Base-by-base conservation (phyloP, 129 eudicot genomes). In the Centaurea solstitialis region DNA sequence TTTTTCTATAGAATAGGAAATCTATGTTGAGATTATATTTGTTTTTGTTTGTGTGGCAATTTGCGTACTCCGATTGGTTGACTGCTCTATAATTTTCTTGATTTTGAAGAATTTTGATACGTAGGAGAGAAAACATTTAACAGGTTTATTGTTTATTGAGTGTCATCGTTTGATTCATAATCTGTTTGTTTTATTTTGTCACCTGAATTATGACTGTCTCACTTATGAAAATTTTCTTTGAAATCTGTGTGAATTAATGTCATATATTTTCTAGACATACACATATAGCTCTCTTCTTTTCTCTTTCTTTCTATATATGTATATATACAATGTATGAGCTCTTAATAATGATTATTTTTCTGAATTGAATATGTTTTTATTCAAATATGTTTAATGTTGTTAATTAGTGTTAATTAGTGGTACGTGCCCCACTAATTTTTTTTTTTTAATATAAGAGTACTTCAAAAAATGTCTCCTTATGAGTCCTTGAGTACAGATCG, bases 91-190 rank as follows among this genome's bases (percentile, higher is more conserved):
- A 5, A 10, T 50, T 10, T 74, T 9, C 1, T 21, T 45, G 41
- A 7, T 11, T 53, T 21, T 6, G 62, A 9, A 77, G 59, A 21
- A n/a, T 21, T 66, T 39, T 35, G 13, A n/a, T 66, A 13, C n/a
- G n/a, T 39, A 43, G 15, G 21, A 53, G 75, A 74, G 64, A 33
- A 73, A 41, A 23, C 39, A 73, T 73, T 61, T n/a, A 64, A 62
- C 24, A 21, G 35, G n/a, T 61, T 38, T 23, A n/a, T n/a, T n/a
- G n/a, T n/a, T n/a, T n/a, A 21, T n/a, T 35, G 22, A 22, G 26
- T 30, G 41, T 73, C 43, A 5, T 78, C 43, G 6, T 70, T 10
- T 43, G 61, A 71, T 70, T 71, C 72, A 4, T 22, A 37, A 57
- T 72, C 69, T 62, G 30, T 43, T 61, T 38, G 67, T n/a, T 17